Conservation (phyloP, 345 rosid species). For the Geranium brycei region DNA sequence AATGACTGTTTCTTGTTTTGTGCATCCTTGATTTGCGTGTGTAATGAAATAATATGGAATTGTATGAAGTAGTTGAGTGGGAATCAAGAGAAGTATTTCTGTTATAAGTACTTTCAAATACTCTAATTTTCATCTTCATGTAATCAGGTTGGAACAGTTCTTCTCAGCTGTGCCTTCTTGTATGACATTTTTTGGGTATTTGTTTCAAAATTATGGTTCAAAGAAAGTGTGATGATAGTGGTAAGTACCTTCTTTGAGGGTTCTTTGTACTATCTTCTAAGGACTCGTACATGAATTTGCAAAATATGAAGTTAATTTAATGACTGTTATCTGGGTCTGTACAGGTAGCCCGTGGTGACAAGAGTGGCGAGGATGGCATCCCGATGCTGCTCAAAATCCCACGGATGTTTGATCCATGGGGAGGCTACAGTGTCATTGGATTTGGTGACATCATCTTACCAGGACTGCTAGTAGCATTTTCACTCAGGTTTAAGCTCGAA, state of each 20-base stretch:
- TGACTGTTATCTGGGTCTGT: slow-evolving; percentile 1
- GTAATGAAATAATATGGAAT: neutral
- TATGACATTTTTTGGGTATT: slow-evolving; percentile 99
- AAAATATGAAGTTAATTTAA: neutral
- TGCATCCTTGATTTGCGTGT: neutral
- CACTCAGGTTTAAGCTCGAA: slow-evolving; percentile 49
- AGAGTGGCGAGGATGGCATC: slow-evolving; percentile 87
- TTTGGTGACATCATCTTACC: slow-evolving; percentile 97
- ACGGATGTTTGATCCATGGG: slow-evolving; percentile 98
- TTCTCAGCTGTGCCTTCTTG: slow-evolving; percentile 85
- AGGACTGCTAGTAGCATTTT: slow-evolving; percentile 81
- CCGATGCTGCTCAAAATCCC: slow-evolving; percentile 96
- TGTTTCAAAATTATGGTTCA: slow-evolving; percentile 88
- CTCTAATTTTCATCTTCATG: slow-evolving; percentile 8
- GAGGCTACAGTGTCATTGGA: slow-evolving; percentile 94
- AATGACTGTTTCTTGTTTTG: neutral
- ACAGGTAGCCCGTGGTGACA: slow-evolving; percentile 98
- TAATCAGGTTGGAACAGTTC: slow-evolving; percentile 85
- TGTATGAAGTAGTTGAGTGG: neutral
- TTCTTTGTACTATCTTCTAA: neutral
- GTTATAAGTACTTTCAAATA: neutral
- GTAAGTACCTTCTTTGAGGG: slow-evolving; percentile 30
- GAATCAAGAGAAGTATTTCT: neutral
- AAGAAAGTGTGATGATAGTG: slow-evolving; percentile 99
- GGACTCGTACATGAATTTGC: neutral